Base-by-base conservation (phyloP, 2,329 filamentous ascomycete species). In the Aspergillus versicolor region DNA sequence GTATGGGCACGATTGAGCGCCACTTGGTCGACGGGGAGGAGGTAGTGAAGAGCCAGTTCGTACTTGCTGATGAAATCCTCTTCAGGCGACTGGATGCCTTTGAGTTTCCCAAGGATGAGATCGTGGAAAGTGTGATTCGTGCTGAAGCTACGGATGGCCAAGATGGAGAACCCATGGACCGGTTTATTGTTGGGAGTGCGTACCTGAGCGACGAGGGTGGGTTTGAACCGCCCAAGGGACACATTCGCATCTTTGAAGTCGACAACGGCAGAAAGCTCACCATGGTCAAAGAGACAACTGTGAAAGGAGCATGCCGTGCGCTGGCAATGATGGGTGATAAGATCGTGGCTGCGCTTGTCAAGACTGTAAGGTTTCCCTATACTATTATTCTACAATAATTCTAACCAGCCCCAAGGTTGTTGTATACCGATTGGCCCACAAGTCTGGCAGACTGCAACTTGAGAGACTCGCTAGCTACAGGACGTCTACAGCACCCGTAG, bases 131-230 rank as follows among this genome's bases (percentile, higher is more conserved):
- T 60, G 87, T 96, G 7, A 87, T 95, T 57, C 85, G 90, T 34
- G 88, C 90, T 5, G 84, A 91, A 63, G 80, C 97, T 12, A 80
- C 83, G 2, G 87, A 83, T 37, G 81, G 80, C 3, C 80, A 83
- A 51, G 81, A 81, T 15, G 78, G 79, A 13, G 67, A 67, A 79
- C 21, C 45, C 2, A 75, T 70, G 57, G 92, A 97, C 70, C 82
- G 92, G 42, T 97, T 97, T 68, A 79, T 97, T n/a, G 84, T 97
- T 6, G 94, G 94, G 6, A 97, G 94, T 0, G 90, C 90, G 54
- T 92, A 89, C 66, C 70, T 93, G 12, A 22, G 37, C 43, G 79
- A 90, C 45, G 84, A 85, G 9, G 75, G 76, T 3, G 74, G 27
- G 1, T 30, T 80, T 17, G 80, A 82, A 11, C 77, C 81, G 13